These are phyloP conservation scores for Coniella vitis DNA, from an alignment of 2,329 filamentous ascomycete genomes.

Conservation along the genomic window DNA sequence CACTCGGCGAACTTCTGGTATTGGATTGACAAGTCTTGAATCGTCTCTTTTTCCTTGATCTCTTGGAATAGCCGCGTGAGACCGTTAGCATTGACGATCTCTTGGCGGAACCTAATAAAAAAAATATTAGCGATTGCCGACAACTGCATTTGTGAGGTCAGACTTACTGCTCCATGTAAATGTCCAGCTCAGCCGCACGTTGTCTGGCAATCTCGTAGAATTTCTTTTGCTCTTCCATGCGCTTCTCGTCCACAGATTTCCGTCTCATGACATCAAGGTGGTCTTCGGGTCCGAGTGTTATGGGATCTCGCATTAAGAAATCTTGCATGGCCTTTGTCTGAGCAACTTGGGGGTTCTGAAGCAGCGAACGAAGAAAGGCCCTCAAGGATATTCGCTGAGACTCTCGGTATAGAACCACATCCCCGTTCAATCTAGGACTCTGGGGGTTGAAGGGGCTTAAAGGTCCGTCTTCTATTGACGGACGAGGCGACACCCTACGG, in stretches of 20 bases:
- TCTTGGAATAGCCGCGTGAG: constrained; percentile 89
- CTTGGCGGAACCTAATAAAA: constrained; percentile 50
- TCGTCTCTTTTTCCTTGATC: constrained; percentile 82
- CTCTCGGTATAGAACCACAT: constrained; percentile 69
- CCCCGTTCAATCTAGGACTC: constrained; percentile 21
- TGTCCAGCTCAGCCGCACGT: constrained; percentile 85
- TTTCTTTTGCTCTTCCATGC: constrained; percentile 83
- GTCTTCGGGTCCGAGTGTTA: constrained; percentile 75
- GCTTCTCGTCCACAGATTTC: constrained; percentile 77
- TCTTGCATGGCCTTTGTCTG: constrained; percentile 76
- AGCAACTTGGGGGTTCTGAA: constrained; percentile 79
- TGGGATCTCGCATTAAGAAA: constrained; percentile 69
- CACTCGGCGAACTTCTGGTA: constrained; percentile 98
- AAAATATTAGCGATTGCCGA: constrained; percentile 16
- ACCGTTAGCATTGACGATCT: constrained; percentile 68
- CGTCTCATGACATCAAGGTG: constrained; percentile 71
- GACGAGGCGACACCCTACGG: constrained; percentile 31
- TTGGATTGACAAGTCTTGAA: constrained; percentile 83
- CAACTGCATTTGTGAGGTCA: neutral
- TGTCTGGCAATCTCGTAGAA: constrained; percentile 95
- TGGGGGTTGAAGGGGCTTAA: constrained; percentile 22
- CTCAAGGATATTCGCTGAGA: constrained; percentile 85
- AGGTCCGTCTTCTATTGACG: constrained; percentile 36
- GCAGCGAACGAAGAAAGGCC: constrained; percentile 78
- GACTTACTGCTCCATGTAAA: constrained; percentile 90